Percentiles rank a stretch among this genome's conserved stretches.
phyloP scores from a whole-genome alignment of 768 basidiomycete species.

The Nidularia sp. region DNA sequence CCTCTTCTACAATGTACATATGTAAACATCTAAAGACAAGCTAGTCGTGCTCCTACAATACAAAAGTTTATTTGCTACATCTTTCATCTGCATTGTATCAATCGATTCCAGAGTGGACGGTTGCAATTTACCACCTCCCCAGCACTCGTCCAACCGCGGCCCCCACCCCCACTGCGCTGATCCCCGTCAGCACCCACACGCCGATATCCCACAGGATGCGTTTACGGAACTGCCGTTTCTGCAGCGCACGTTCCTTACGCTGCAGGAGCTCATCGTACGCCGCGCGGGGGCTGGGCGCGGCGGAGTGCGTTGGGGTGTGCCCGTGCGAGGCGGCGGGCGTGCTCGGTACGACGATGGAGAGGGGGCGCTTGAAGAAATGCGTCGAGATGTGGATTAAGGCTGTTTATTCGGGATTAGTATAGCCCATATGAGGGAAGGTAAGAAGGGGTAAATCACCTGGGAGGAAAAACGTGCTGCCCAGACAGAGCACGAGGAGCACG shows the following conservation, averaged over 20 bases:
- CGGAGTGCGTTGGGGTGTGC: constrained; percentile 10
- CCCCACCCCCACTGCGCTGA: constrained; percentile 48
- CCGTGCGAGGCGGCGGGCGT: constrained; percentile 19
- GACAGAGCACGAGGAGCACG: constrained; percentile 42
- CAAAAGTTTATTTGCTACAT: too few species aligned
- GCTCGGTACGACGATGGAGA: constrained; percentile 61
- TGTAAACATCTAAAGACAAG: too few species aligned
- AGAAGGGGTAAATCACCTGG: constrained; percentile 39
- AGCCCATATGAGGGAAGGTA: background rate
- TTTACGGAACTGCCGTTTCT: constrained; percentile 65
- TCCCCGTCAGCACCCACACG: constrained; percentile 67
- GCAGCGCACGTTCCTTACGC: constrained; percentile 82
- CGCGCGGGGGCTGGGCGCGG: constrained; percentile 12
- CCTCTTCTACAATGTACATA: too few species aligned
- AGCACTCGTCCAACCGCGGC: constrained; percentile 55
- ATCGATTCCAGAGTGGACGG: too few species aligned
- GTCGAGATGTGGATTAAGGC: constrained; percentile 76
- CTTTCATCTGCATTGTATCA: too few species aligned
- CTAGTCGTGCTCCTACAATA: too few species aligned
- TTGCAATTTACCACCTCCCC: constrained; percentile 45
- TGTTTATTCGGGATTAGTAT: constrained; percentile 10
- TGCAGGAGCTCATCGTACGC: constrained; percentile 70
- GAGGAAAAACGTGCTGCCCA: constrained; percentile 56
- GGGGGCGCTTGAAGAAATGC: constrained; percentile 81
- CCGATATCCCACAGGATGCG: constrained; percentile 83